Evolutionary conservation across 2,329 filamentous ascomycete genomes (phyloP).

Genomic region (Nemania diffusa): DNA sequence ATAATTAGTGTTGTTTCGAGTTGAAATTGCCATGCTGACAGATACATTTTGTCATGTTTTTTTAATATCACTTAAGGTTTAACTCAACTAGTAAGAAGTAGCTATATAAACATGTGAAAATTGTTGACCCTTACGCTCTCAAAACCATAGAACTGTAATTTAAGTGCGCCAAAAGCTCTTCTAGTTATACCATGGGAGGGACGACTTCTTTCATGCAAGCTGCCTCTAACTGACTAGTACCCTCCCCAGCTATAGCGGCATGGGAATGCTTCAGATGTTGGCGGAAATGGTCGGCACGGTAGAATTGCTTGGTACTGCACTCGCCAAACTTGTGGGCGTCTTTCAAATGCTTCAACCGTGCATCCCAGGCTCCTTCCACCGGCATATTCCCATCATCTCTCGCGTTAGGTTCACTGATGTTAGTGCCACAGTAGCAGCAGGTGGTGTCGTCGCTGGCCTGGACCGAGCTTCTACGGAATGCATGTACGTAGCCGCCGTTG

Average conservation of each 20-base stretch:
- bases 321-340: conserved; percentile 9
- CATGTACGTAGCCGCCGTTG: not conserved
- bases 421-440: conserved; percentile 5
- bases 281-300: conserved; percentile 14
- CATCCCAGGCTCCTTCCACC: not conserved
- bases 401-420: not conserved
- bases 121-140: no score
- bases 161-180: not conserved
- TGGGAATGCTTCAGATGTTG: conserved; percentile 17
- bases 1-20: not conserved
- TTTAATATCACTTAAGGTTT: no score
- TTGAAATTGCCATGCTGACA: not conserved
- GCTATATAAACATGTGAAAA: no score
- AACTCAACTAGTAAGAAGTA: no score
- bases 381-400: not conserved
- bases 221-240: conserved; percentile 3
- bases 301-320: conserved; percentile 11
- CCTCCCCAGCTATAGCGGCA: conserved; percentile 6
- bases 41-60: not conserved
- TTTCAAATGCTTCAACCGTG: conserved; percentile 1
- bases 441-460: not conserved
- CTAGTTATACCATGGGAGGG: not conserved
- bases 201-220: conserved; percentile 7
- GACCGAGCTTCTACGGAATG: not conserved
- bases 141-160: not conserved